These are phyloP conservation scores for Areca catechu DNA, from an alignment of 176 grass and related monocot species.

Conservation along the genomic window DNA sequence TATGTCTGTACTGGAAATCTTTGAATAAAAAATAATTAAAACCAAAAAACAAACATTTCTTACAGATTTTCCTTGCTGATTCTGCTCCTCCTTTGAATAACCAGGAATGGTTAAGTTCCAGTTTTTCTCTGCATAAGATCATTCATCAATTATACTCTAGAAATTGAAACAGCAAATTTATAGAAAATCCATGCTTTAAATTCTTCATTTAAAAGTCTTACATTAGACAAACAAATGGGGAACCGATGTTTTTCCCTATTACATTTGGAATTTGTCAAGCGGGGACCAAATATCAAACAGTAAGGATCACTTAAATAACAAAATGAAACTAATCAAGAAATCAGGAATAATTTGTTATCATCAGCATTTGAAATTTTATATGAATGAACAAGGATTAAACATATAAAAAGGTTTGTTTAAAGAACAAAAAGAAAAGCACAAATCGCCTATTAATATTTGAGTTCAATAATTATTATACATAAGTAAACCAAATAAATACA, in stretches of 20 bases:
- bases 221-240: too few species aligned
- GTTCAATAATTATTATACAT: background rate
- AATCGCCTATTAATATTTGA: background rate
- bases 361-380: too few species aligned
- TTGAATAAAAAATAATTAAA: slow-evolving; percentile 3
- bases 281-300: too few species aligned
- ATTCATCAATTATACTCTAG: background rate
- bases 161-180: slow-evolving; percentile 11
- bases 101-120: slow-evolving; percentile 82
- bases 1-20: too few species aligned
- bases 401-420: too few species aligned
- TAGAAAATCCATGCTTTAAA: slow-evolving; percentile 9
- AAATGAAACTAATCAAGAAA: too few species aligned
- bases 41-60: slow-evolving; percentile 23
- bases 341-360: too few species aligned
- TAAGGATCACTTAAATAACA: too few species aligned
- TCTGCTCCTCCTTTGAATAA: slow-evolving; percentile 77
- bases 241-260: too few species aligned
- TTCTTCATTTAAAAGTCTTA: too few species aligned
- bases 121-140: slow-evolving; percentile 56
- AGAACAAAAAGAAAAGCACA: background rate
- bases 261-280: too few species aligned
- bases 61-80: slow-evolving; percentile 66
- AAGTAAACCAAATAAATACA: background rate
- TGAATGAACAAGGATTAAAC: too few species aligned